phyloP scores from a whole-genome alignment of 1,284 basidiomycete genomes.

The Sanghuangporus weigelae region DNA sequence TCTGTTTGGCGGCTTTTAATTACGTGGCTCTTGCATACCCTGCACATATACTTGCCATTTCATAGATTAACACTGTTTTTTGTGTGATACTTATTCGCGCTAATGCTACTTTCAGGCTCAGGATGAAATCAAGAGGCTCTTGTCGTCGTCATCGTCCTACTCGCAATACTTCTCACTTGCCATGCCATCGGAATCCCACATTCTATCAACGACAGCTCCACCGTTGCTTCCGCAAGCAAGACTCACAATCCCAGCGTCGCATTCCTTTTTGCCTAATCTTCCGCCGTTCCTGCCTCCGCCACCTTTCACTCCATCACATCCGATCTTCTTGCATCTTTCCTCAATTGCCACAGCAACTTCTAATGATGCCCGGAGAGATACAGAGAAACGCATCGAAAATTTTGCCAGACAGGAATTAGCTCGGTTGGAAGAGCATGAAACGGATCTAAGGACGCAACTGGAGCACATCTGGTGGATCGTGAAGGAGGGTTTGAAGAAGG shows the following conservation, averaged over 20 bases:
- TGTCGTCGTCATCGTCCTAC: constrained; percentile 43
- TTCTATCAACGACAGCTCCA: constrained; percentile 25
- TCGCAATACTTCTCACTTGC: constrained; percentile 49
- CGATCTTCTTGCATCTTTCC: constrained; percentile 61
- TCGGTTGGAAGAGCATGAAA: constrained; percentile 53
- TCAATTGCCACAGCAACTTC: constrained; percentile 53
- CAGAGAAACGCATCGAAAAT: constrained; percentile 54
- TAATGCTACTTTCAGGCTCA: constrained; percentile 35
- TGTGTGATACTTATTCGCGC: background rate
- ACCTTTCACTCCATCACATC: constrained; percentile 71
- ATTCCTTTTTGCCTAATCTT: constrained; percentile 55
- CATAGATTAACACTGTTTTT: background rate
- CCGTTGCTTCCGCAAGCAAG: constrained; percentile 21
- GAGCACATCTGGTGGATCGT: constrained; percentile 60
- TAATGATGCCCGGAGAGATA: constrained; percentile 44
- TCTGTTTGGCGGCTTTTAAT: background rate
- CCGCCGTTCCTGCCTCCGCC: constrained; percentile 64
- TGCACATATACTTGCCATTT: background rate
- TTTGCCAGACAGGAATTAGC: constrained; percentile 51
- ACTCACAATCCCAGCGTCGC: constrained; percentile 21
- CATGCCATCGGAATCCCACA: constrained; percentile 34
- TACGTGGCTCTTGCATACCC: background rate
- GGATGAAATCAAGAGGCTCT: constrained; percentile 38
- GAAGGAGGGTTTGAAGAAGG: constrained; percentile 42
- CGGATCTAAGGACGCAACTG: constrained; percentile 50